phyloP scores from a whole-genome alignment of 164 flowering plant species.

The Akebia trifoliata region DNA sequence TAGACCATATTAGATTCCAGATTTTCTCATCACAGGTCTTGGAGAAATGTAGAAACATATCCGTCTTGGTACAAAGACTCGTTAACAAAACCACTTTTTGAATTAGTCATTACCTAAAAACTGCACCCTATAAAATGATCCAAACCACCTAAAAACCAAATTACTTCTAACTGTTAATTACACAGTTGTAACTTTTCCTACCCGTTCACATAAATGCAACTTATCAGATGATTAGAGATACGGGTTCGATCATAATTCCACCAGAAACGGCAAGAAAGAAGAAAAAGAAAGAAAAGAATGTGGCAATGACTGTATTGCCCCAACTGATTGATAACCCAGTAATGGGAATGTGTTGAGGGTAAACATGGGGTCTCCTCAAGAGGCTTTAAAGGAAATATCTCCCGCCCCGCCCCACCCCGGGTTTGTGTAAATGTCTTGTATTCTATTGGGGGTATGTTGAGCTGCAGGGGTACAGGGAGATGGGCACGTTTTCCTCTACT shows the following conservation, averaged over 20 bases:
- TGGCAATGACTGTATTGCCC: background rate
- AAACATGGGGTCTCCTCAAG: too few species aligned
- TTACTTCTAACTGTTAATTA: background rate
- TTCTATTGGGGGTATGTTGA: too few species aligned
- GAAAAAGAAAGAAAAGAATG: background rate
- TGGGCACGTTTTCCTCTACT: too few species aligned
- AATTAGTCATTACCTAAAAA: background rate
- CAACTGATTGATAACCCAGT: background rate
- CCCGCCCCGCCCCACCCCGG: too few species aligned
- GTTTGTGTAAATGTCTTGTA: too few species aligned
- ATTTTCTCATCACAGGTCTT: background rate
- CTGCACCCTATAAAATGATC: background rate
- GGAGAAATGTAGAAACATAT: background rate
- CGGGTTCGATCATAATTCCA: background rate
- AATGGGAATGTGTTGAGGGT: background rate
- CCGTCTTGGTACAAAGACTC: slow-evolving; percentile 1
- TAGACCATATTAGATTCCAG: slow-evolving; percentile 5
- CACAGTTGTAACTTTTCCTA: background rate
- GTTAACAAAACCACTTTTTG: background rate
- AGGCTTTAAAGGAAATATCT: too few species aligned
- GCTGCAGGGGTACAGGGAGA: too few species aligned
- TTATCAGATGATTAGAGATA: too few species aligned
- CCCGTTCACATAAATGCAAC: background rate
- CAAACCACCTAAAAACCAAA: background rate
- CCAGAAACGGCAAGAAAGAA: background rate